Percentiles rank a stretch among this genome's conserved stretches.
phyloP scores from a whole-genome alignment of 805 yeast genomes.

The Maudiozyma serrabonitensis region DNA sequence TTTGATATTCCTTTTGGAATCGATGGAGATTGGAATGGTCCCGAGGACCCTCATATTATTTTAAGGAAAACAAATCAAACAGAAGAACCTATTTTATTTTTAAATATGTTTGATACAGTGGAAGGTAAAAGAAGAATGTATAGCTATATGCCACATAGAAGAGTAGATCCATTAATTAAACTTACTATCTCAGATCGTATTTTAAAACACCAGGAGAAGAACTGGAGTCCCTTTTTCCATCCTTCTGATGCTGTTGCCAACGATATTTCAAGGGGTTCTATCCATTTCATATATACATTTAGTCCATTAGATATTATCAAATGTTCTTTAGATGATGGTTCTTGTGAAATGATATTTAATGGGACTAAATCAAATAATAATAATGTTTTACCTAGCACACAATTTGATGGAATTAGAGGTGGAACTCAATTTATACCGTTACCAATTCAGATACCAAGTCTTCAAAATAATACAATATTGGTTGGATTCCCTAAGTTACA shows the following conservation, averaged over 20 bases:
- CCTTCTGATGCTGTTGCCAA: neutral
- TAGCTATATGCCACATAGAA: constrained; percentile 7
- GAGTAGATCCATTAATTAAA: constrained; percentile 1
- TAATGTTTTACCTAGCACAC: constrained; percentile 2
- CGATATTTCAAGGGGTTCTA: constrained; percentile 11
- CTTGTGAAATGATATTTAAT: constrained; percentile 11
- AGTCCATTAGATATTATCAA: constrained; percentile 14
- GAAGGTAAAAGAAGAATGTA: constrained; percentile 2
- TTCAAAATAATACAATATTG: constrained; percentile 13
- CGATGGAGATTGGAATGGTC: constrained; percentile 3
- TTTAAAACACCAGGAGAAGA: constrained; percentile 4
- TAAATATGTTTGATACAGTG: constrained; percentile 3
- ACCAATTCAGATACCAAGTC: constrained; percentile 10
- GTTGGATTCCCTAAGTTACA: constrained; percentile 16
- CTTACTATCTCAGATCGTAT: neutral
- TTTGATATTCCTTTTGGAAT: constrained; percentile 2
- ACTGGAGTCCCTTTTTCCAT: constrained; percentile 11
- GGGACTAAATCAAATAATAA: constrained; percentile 5
- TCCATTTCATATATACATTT: constrained; percentile 15
- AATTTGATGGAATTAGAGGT: constrained; percentile 14
- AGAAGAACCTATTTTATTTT: constrained; percentile 8
- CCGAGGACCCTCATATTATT: constrained; percentile 8
- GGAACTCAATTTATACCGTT: constrained; percentile 15
- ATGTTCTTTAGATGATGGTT: constrained; percentile 16
- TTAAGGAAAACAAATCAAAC: neutral